Base-by-base conservation (phyloP, 2,329 filamentous ascomycete species). In the Biscogniauxia marginata region DNA sequence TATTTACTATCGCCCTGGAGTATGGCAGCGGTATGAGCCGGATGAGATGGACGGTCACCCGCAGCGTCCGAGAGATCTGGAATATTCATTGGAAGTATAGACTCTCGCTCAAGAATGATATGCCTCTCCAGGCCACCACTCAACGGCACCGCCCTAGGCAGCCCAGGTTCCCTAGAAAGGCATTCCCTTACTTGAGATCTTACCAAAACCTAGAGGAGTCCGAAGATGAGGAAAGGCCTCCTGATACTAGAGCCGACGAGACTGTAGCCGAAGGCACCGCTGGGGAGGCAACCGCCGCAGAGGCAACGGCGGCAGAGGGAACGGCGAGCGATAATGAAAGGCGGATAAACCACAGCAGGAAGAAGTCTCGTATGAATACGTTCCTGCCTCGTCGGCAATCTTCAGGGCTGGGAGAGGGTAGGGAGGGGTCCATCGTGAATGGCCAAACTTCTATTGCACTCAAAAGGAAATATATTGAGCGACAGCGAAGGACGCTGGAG, bases 71-170 rank as follows among this genome's bases (percentile, higher is more conserved):
- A 65, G 95, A 99, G 70, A 96, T 99, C 65, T 85, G 91, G 65
- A 96, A 97, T 66, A 79, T 99, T 34, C 95, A 99, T 74, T 80
- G 92, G 67, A 93, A 96, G 65, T 99, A 98, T 81, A 96, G 95
- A 71, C 80, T 96, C 53, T 88, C 93, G 57, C 84, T 90, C 56
- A 87, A 89, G 58, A 93, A 91, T 58, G 90, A 96, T 63, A 91
- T 90, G 64, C 90, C 93, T 63, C 85, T 91, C 34, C 85, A 90
- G 63, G 79, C 89, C 52, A 83, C 81, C 49, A 87, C 89, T 57
- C 72, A 79, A 11, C 87, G 91, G 52, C 80, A 82, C 7, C 83
- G 85, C 30, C 87, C 89, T 7, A 93, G 90, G 68, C 87, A 98
- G 63, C 95, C 95, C 16, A 89, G 89, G 18, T 99, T 99, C 60